Evolutionary conservation across 306 rosid species (phyloP).

Genomic region (Ormosia emarginata): DNA sequence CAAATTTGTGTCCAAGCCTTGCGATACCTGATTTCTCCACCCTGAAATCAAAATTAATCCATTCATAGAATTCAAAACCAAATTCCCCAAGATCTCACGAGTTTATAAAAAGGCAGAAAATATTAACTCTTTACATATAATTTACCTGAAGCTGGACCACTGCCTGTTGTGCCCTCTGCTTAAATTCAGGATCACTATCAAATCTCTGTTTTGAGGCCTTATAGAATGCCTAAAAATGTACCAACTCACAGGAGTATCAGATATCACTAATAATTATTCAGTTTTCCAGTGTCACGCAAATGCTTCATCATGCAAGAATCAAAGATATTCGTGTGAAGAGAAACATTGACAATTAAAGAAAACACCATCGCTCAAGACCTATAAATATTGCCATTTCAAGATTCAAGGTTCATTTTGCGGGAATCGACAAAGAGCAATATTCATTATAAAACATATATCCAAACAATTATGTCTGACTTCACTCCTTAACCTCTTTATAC

Average conservation of each 20-base stretch:
- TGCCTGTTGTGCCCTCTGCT: conserved; percentile 84
- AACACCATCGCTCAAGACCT: neutral
- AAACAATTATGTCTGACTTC: neutral
- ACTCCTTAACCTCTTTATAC: neutral
- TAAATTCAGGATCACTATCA: conserved; percentile 77
- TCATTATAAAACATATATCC: neutral
- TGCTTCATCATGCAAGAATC: neutral
- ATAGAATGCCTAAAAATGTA: conserved; percentile 61
- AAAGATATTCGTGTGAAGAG: neutral
- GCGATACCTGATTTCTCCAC: conserved; percentile 69
- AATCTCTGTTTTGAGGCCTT: conserved; percentile 86
- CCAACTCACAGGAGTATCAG: conserved; percentile 13
- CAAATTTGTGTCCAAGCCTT: conserved; percentile 85
- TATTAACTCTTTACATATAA: neutral
- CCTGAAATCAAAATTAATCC: conserved; percentile 45
- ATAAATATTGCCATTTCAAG: conserved; percentile 2
- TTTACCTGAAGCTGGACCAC: conserved; percentile 89
- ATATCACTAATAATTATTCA: neutral
- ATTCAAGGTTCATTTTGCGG: neutral
- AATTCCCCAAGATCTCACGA: neutral
- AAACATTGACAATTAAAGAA: conserved; percentile 3
- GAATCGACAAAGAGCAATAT: neutral
- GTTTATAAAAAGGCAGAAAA: neutral
- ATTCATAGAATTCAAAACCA: neutral
- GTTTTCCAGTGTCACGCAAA: neutral